Conservation (phyloP, 2,329 filamentous ascomycete species). For the Aschersonia sp. region DNA sequence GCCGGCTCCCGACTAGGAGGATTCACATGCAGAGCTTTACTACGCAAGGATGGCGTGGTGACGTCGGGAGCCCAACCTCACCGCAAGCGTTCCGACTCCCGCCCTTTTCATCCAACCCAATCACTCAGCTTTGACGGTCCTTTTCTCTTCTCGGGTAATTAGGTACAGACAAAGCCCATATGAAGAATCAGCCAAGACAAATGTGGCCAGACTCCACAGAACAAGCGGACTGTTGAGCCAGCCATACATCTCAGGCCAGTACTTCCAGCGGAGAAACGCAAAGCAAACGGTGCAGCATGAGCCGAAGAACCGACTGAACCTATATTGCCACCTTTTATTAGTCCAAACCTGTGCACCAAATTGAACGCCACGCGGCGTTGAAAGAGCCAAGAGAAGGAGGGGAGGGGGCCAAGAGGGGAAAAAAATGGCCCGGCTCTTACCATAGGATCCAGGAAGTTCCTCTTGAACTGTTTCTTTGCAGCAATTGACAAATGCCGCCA, state of each 20-base stretch:
- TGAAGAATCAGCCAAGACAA: constrained; percentile 2
- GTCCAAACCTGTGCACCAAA: background rate
- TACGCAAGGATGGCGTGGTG: background rate
- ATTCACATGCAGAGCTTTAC: background rate
- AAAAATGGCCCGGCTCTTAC: constrained; percentile 1
- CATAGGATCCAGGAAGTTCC: constrained; percentile 5
- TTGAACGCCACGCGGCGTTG: background rate
- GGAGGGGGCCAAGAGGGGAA: background rate
- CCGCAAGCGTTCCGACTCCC: background rate
- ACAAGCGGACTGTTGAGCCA: constrained; percentile 5
- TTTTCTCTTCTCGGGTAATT: constrained; percentile 1
- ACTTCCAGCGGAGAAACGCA: constrained; percentile 5
- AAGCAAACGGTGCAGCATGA: constrained; percentile 6
- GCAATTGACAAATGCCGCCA: constrained; percentile 5
- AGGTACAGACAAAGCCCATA: constrained; percentile 5
- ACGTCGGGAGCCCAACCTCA: background rate
- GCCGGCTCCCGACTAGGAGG: background rate
- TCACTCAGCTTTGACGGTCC: background rate
- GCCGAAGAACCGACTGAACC: constrained; percentile 5
- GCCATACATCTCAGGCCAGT: constrained; percentile 6
- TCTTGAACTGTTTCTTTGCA: constrained; percentile 5
- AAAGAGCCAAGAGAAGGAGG: background rate
- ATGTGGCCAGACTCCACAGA: constrained; percentile 5
- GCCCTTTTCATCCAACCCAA: background rate
- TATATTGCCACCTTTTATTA: background rate